These are phyloP conservation scores for Barnettozyma populi DNA, from an alignment of 805 yeast genomes.

Conservation along the genomic window DNA sequence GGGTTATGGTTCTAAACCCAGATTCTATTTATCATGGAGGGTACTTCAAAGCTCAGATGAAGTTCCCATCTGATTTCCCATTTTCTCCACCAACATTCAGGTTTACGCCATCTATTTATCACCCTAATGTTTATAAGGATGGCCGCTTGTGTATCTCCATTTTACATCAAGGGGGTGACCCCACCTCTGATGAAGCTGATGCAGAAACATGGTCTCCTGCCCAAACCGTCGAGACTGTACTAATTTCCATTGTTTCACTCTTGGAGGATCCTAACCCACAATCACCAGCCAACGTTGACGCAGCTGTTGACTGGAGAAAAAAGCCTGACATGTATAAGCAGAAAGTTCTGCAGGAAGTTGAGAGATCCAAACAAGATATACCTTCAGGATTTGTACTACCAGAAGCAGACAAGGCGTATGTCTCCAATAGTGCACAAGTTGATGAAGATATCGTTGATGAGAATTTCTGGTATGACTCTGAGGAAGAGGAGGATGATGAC, in stretches of 20 bases:
- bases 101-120: constrained; percentile 89
- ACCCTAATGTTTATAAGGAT: constrained; percentile 92
- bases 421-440: constrained; percentile 31
- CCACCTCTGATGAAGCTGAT: constrained; percentile 85
- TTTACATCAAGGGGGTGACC: constrained; percentile 87
- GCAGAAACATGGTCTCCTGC: constrained; percentile 93
- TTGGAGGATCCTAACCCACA: constrained; percentile 90
- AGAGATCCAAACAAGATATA: constrained; percentile 75
- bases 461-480: constrained; percentile 81
- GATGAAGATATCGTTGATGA: constrained; percentile 63
- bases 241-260: constrained; percentile 83
- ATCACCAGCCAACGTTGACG: constrained; percentile 96
- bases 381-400: constrained; percentile 87
- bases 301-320: constrained; percentile 85
- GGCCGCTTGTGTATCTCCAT: constrained; percentile 92
- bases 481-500: constrained; percentile 26
- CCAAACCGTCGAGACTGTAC: constrained; percentile 86
- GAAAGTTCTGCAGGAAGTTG: constrained; percentile 76
- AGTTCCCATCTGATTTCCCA: constrained; percentile 88
- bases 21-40: constrained; percentile 94
- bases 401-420: constrained; percentile 53
- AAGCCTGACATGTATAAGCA: constrained; percentile 70
- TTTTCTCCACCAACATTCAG: constrained; percentile 89
- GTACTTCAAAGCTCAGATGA: constrained; percentile 89
- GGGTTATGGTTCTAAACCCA: constrained; percentile 84